Percentiles rank a stretch among this genome's conserved stretches.
phyloP scores from a whole-genome alignment of 441 rosid genomes.

The Geranium incanum region DNA sequence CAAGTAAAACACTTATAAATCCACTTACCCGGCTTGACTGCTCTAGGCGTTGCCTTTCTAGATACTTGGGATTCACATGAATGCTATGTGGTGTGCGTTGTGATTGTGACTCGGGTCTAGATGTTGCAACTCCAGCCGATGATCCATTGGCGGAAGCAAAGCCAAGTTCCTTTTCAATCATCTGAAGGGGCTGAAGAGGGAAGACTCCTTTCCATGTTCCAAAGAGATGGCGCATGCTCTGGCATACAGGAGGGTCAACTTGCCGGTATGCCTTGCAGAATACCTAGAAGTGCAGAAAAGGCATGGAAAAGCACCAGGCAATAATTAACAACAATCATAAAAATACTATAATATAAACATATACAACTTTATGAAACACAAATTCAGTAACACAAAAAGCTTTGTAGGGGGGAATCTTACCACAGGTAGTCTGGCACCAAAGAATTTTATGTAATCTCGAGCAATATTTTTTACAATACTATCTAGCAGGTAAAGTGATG shows the following conservation, averaged over 20 bases:
- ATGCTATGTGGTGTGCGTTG: conserved; percentile 82
- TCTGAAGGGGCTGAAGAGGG: conserved; percentile 66
- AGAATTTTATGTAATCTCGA: conserved; percentile 80
- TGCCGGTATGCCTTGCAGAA: conserved; percentile 85
- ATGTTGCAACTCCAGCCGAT: conserved; percentile 44
- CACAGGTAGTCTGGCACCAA: conserved; percentile 76
- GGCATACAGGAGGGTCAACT: conserved; percentile 68
- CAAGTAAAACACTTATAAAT: conserved; percentile 13
- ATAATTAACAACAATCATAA: not conserved
- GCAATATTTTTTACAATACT: conserved; percentile 98
- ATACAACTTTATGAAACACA: not conserved
- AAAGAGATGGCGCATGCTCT: conserved; percentile 92
- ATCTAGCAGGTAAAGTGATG: conserved; percentile 91
- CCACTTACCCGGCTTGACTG: conserved; percentile 72
- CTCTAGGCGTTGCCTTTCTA: conserved; percentile 88
- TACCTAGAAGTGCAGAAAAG: conserved; percentile 41
- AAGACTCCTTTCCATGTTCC: conserved; percentile 99
- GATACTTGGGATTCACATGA: conserved; percentile 93
- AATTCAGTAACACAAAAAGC: not conserved
- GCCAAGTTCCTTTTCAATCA: conserved; percentile 88
- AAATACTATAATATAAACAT: not conserved
- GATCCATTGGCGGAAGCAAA: conserved; percentile 66
- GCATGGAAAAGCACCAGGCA: not conserved
- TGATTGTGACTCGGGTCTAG: conserved; percentile 61
- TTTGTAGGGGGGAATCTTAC: conserved; percentile 37